A percentile compares a stretch with the other conserved stretches of the same genome.
Evolutionary conservation across 768 basidiomycete species (phyloP).

Genomic region (Kwoniella sp.): DNA sequence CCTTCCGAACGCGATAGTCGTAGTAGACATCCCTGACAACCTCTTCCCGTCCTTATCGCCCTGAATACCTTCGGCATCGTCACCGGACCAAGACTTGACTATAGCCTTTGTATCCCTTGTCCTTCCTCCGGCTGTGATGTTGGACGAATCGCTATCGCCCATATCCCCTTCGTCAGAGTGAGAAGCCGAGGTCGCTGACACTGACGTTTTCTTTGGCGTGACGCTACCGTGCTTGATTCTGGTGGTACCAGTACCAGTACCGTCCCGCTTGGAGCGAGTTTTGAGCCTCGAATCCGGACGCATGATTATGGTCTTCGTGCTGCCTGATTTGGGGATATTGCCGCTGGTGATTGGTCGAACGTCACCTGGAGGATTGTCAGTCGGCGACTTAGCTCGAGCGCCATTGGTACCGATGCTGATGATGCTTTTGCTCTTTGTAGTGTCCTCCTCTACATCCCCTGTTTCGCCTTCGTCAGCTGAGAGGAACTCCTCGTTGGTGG

Average conservation of each 20-base stretch:
- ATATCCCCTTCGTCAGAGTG: conserved; percentile 1
- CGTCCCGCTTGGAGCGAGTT: background rate
- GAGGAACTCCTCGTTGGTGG: conserved; percentile 7
- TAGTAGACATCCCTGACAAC: conserved; percentile 12
- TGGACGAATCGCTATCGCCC: conserved; percentile 4
- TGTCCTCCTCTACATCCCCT: too few relatives aligned
- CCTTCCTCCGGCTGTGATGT: background rate
- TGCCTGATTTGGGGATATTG: background rate
- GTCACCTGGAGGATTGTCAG: background rate
- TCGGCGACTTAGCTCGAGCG: too few relatives aligned
- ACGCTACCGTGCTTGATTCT: background rate
- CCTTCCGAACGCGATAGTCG: conserved; percentile 11
- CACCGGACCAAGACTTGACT: background rate
- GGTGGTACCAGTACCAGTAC: background rate
- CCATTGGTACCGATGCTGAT: background rate
- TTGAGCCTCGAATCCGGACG: background rate
- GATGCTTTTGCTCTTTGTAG: background rate
- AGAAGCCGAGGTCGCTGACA: background rate
- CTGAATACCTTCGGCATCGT: background rate
- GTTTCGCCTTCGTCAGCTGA: conserved; percentile 8
- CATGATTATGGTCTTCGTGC: background rate
- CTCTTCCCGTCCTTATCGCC: conserved; percentile 10
- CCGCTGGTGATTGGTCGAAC: background rate
- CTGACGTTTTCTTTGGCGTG: conserved; percentile 1
- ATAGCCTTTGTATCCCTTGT: background rate